Evolutionary conservation across 345 rosid genomes (phyloP), one percentile per base, ranked within the genome.

Genomic region (Gossypium turneri): DNA sequence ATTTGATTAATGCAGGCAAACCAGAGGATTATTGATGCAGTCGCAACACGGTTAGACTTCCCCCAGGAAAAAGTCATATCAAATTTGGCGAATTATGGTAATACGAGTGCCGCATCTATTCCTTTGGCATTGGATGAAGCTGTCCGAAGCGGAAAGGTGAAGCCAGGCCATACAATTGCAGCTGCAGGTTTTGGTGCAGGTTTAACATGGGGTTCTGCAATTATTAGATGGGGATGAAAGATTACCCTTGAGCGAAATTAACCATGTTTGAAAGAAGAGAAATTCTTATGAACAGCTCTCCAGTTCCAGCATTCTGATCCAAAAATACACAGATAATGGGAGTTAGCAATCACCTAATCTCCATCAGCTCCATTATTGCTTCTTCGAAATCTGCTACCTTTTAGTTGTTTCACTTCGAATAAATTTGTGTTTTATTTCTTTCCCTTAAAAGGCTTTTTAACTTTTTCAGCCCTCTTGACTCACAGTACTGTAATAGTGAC

Each of bases 111-210:
- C 24, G 98, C 97, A 64, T 93, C 98, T 2, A 91, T 95, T 76
- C 99, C 99, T 27, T 79, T 95, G 76, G 99, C 99, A 69, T 78
- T 95, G 83, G 99, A 95, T 62, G 99, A 95, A 79, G 93, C 94
- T 5, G 97, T 95, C 25, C 87, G 99, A 78, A 81, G 93, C 7
- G 99, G 98, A 12, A 91, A 89, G 82, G 94, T 95, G 81, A 89
- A 89, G 84, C 53, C 89, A 12, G 98, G 99, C 34, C 90, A 95
- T 62, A 85, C 85, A 13, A 89, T 93, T 24, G 99, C 97, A 0
- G 50, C 96, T 44, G 96, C 98, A 11, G 99, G 98, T 61, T 95
- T 95, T 52, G 99, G 99, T 55, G 99, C 97, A 2, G 99, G 99
- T 72, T 85, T 95, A 77, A 95, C 97, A 43, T 90, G 99, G 99